A percentile compares a stretch with the other conserved stretches of the same genome.
Conservation (phyloP, 2,329 filamentous ascomycete genomes). For the Clarireedia sp. region DNA sequence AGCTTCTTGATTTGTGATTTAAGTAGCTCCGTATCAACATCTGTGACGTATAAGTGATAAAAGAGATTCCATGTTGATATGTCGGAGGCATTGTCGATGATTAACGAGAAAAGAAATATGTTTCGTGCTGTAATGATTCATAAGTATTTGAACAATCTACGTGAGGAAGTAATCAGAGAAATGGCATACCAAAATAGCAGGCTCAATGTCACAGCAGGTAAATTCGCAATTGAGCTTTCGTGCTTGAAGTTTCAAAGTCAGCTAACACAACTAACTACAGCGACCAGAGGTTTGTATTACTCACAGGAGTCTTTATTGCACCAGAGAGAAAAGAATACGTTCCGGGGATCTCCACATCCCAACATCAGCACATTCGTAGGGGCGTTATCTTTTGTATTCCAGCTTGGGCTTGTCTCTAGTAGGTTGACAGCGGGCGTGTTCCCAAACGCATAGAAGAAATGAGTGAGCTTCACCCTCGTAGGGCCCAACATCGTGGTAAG, state of each 20-base stretch:
- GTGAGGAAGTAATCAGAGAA: neutral
- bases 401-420: neutral
- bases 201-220: neutral
- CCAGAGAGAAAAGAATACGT: conserved; percentile 11
- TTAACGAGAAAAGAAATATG: conserved; percentile 1
- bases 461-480: neutral
- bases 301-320: neutral
- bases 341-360: conserved; percentile 14
- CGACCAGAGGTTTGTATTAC: neutral
- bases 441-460: conserved; percentile 10
- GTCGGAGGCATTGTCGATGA: conserved; percentile 2
- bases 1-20: conserved; percentile 3
- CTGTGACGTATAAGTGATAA: conserved; percentile 7
- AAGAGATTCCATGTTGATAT: conserved; percentile 7
- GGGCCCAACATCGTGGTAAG: neutral
- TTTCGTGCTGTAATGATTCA: conserved; percentile 5
- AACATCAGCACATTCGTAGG: conserved; percentile 7
- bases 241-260: neutral
- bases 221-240: neutral
- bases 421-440: conserved; percentile 12
- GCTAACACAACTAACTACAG: neutral
- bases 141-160: neutral
- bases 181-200: neutral
- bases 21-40: neutral
- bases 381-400: neutral